Conservation (phyloP, 2,329 filamentous ascomycete species). For the Alternaria gaisen region DNA sequence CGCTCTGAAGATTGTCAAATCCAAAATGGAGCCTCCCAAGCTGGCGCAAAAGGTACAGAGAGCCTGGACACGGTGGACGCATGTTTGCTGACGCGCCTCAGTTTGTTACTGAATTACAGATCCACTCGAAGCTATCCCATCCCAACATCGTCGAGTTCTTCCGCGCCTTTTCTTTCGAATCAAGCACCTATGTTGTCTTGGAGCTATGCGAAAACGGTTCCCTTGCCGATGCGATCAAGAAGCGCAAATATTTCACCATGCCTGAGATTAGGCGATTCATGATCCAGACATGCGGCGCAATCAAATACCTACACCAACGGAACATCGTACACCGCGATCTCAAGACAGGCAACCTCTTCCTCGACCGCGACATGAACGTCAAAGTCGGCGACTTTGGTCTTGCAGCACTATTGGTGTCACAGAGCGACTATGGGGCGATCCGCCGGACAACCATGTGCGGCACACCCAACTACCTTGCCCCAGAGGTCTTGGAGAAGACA, state of each 20-base stretch:
- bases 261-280: slow-evolving; percentile 94
- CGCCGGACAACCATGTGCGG: slow-evolving; percentile 93
- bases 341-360: slow-evolving; percentile 97
- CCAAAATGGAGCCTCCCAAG: slow-evolving; percentile 78
- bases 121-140: slow-evolving; percentile 97
- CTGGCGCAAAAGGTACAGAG: slow-evolving; percentile 80
- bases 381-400: slow-evolving; percentile 98
- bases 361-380: slow-evolving; percentile 94
- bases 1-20: slow-evolving; percentile 84
- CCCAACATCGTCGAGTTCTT: slow-evolving; percentile 96
- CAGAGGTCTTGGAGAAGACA: slow-evolving; percentile 92
- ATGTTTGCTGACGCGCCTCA: slow-evolving; percentile 48
- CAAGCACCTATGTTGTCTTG: slow-evolving; percentile 90
- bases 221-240: slow-evolving; percentile 97
- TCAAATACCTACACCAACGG: slow-evolving; percentile 96
- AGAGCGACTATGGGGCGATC: slow-evolving; percentile 81
- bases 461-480: slow-evolving; percentile 97
- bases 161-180: slow-evolving; percentile 88
- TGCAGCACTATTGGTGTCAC: slow-evolving; percentile 88
- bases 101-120: slow-evolving; percentile 87
- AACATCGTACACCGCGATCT: slow-evolving; percentile 96
- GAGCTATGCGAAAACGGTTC: slow-evolving; percentile 96
- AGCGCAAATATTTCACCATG: slow-evolving; percentile 86
- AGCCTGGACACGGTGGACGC: background rate
- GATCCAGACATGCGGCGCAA: slow-evolving; percentile 92